Evolutionary conservation across 2,329 filamentous ascomycete species (phyloP), one percentile per base, ranked within the genome.

Genomic region (Talaromyces sp.): DNA sequence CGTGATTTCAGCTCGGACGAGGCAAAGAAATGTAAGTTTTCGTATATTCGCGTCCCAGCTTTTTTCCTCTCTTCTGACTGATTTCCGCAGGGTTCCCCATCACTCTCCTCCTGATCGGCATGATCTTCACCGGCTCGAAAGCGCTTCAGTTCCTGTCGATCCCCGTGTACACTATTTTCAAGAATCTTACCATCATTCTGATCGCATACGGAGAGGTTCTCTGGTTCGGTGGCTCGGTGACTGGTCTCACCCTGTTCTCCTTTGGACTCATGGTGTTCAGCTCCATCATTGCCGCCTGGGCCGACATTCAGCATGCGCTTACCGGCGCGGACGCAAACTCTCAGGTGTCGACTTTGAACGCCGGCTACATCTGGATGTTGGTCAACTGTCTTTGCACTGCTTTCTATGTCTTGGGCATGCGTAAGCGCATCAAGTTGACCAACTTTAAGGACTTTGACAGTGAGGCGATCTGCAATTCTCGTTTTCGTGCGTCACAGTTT

Each of bases 371-470:
- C 63, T 99, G 94, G 94, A 97, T 99, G 92, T 83, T 91, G 68
- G 81, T 96, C 78, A 99, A 99, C 77, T 96, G 96, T 70, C 85
- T 97, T 74, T 97, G 92, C 82, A 93, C 90, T 29, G 91, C 94
- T 1, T 85, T 90, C 24, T 97, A 96, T 70, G 82, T 97, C 53
- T 79, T 99, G 65, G 85, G 89, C 67, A 97, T 97, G 93, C 88
- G 94, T 74, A 97, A 97, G 83, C 89, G 95, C 66, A 97, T 99
- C 76, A 97, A 97, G 88, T 86, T 95, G 79, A 97, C 96, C 81
- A 97, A 96, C 83, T 97, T 99, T 80, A 97, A 96, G 84, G 94
- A 97, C 75, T 97, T 95, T 82, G 94, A 99, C 76, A 96, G 93
- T 97, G 84, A 79, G 93, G 87, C 51, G 12, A 50, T 19, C 38